phyloP scores from a whole-genome alignment of 768 basidiomycete genomes.

The Collybia nuda region DNA sequence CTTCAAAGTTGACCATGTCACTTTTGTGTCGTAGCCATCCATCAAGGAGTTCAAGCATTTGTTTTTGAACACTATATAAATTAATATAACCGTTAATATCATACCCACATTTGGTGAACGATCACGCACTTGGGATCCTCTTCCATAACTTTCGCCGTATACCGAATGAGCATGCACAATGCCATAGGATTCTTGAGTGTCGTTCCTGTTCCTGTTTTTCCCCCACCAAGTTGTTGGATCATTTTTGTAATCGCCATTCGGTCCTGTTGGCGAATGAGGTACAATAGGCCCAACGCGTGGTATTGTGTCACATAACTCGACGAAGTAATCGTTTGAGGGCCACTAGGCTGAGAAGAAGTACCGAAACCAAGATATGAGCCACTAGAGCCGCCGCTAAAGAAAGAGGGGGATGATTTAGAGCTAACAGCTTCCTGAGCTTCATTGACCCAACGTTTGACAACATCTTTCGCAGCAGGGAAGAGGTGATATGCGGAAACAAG shows the following conservation, averaged over 20 bases:
- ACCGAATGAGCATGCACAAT: slow-evolving; percentile 96
- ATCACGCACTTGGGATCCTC: slow-evolving; percentile 92
- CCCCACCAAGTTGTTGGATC: slow-evolving; percentile 96
- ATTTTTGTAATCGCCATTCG: slow-evolving; percentile 99
- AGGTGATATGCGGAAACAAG: slow-evolving; percentile 97
- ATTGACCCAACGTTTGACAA: slow-evolving; percentile 99
- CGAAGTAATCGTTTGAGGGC: slow-evolving; percentile 78
- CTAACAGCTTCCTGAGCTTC: slow-evolving; percentile 97
- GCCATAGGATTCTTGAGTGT: slow-evolving; percentile 95
- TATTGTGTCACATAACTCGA: slow-evolving; percentile 96
- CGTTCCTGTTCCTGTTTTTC: slow-evolving; percentile 80
- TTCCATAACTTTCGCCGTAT: slow-evolving; percentile 98
- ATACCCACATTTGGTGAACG: background rate
- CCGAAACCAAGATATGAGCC: slow-evolving; percentile 78
- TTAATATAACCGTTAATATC: background rate
- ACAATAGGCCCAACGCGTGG: slow-evolving; percentile 91
- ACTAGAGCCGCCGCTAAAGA: slow-evolving; percentile 54
- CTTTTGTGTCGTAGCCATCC: slow-evolving; percentile 97
- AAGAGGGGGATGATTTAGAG: slow-evolving; percentile 74
- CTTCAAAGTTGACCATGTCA: slow-evolving; percentile 99
- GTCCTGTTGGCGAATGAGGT: slow-evolving; percentile 95
- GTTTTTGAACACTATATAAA: slow-evolving; percentile 72
- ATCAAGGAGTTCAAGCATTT: slow-evolving; percentile 92
- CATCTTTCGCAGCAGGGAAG: slow-evolving; percentile 89
- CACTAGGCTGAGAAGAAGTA: slow-evolving; percentile 49